Percentiles rank a stretch among this genome's conserved stretches.
Evolutionary conservation across 371 early-diverging fungal species (phyloP).

Genomic region (Chytridium lagenaria): DNA sequence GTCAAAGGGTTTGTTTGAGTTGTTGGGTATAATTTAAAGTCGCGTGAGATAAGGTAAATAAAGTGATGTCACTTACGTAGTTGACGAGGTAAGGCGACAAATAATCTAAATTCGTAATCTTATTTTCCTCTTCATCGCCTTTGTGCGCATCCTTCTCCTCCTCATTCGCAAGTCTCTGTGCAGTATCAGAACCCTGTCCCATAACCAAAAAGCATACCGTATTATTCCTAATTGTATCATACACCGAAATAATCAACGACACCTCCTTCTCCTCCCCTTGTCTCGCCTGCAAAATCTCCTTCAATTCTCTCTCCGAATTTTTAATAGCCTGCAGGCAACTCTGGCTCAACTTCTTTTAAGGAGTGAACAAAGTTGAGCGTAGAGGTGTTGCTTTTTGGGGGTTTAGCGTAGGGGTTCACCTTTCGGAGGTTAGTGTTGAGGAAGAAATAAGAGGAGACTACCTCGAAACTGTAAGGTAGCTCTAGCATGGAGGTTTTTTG

Average conservation of each 20-base stretch:
- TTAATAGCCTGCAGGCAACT: slow-evolving; percentile 55
- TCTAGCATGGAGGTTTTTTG: slow-evolving; percentile 53
- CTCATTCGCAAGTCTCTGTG: slow-evolving; percentile 51
- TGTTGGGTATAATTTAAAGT: background rate
- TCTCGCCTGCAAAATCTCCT: slow-evolving; percentile 55
- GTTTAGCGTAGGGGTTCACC: slow-evolving; percentile 54
- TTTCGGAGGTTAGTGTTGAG: slow-evolving; percentile 10
- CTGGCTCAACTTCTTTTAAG: slow-evolving; percentile 51
- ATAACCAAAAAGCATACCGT: slow-evolving; percentile 35
- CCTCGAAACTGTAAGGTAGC: slow-evolving; percentile 48
- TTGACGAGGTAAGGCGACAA: slow-evolving; percentile 64
- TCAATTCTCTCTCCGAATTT: slow-evolving; percentile 51
- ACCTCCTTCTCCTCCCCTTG: slow-evolving; percentile 56
- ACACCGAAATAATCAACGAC: slow-evolving; percentile 51
- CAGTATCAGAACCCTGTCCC: background rate
- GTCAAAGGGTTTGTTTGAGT: slow-evolving; percentile 1
- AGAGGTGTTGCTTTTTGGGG: slow-evolving; percentile 60
- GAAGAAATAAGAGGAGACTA: background rate
- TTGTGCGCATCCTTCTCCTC: slow-evolving; percentile 56
- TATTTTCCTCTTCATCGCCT: slow-evolving; percentile 57
- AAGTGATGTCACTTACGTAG: slow-evolving; percentile 41
- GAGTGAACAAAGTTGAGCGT: slow-evolving; percentile 50
- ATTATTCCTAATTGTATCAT: slow-evolving; percentile 62
- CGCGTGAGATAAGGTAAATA: background rate
- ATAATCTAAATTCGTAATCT: slow-evolving; percentile 58